These are phyloP conservation scores for Boletus huronensis DNA, from an alignment of 768 basidiomycete species.

Conservation along the genomic window DNA sequence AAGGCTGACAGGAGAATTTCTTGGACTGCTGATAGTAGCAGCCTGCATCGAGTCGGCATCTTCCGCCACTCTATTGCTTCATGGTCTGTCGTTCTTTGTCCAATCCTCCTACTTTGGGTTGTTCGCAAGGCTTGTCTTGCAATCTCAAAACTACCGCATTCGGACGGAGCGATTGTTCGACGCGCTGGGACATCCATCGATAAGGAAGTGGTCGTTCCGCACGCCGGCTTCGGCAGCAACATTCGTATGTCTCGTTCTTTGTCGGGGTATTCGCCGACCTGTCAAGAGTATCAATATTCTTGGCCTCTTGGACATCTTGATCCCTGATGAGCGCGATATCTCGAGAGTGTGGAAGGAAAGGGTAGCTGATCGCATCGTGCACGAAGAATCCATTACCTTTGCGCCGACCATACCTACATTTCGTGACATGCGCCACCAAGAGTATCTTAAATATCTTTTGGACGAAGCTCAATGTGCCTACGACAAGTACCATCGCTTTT, in stretches of 20 bases:
- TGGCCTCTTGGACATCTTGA: slow-evolving; percentile 12
- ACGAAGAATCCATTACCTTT: slow-evolving; percentile 12
- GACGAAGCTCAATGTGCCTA: slow-evolving; percentile 13
- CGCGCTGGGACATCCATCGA: slow-evolving; percentile 5
- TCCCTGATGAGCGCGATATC: slow-evolving; percentile 15
- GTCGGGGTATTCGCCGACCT: slow-evolving; percentile 8
- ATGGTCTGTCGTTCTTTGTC: slow-evolving; percentile 9
- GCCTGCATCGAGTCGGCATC: slow-evolving; percentile 4
- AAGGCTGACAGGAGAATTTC: slow-evolving; percentile 7
- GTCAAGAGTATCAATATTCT: slow-evolving; percentile 8
- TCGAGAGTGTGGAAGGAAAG: slow-evolving; percentile 16
- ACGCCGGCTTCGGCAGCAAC: slow-evolving; percentile 18
- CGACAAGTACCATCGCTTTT: background rate
- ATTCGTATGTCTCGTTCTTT: slow-evolving; percentile 16
- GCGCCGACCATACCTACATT: slow-evolving; percentile 16
- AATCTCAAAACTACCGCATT: slow-evolving; percentile 15
- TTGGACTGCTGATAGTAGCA: slow-evolving; percentile 6
- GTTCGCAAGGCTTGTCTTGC: slow-evolving; percentile 12
- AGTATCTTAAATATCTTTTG: slow-evolving; percentile 7
- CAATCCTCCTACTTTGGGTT: slow-evolving; percentile 17
- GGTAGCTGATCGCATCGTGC: slow-evolving; percentile 16
- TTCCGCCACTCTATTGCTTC: slow-evolving; percentile 2
- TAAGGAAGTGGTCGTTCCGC: slow-evolving; percentile 14
- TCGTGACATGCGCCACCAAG: slow-evolving; percentile 9
- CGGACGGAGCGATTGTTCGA: slow-evolving; percentile 11